Base-by-base conservation (phyloP, 495 filamentous ascomycete genomes). In the Hyaloscypha bicolor region DNA sequence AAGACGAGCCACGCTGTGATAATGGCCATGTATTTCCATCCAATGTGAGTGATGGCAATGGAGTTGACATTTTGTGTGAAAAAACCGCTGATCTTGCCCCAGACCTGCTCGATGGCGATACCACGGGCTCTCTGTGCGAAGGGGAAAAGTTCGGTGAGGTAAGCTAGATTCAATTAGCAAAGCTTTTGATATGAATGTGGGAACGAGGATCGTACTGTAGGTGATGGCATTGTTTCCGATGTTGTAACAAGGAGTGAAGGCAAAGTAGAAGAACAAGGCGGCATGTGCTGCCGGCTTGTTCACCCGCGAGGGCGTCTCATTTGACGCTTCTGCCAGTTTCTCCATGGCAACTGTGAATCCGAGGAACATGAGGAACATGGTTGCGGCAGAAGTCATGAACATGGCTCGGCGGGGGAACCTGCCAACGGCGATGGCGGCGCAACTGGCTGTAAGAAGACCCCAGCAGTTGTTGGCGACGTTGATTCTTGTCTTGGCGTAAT, bases 211-310 rank as follows among this genome's bases (percentile, higher is more conserved):
- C 67, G 66, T 76, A 81, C 78, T 68, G 55, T 68, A 90, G 1
- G 87, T 88, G 35, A 89, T 76, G 39, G 87, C 86, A 59, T 90
- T 90, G 70, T 89, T 88, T 35, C 87, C 88, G 65, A 90, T 79
- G 68, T 88, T 90, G 68, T 90, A 90, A 66, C 81, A 83, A 0
- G 87, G 87, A 1, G 81, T 82, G 71, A 89, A 90, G 30, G 78
- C 76, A 69, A 87, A 90, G 68, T 88, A 88, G 65, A 87, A 89
- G 70, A 82, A 75, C 29, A 82, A 74, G 22, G 75, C 78, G 21
- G 56, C 56, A 25, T 31, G 16, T 29, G 35, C 62, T 14, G 68
- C 68, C 9, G 21, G 3, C 14, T 62, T 48, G 37, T 65, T 69
- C 29, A 32, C 16, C 12, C 8, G 35, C 35, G 6, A 25, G 2